Conservation (phyloP, 345 rosid species). For the Rhizophora apiculata region DNA sequence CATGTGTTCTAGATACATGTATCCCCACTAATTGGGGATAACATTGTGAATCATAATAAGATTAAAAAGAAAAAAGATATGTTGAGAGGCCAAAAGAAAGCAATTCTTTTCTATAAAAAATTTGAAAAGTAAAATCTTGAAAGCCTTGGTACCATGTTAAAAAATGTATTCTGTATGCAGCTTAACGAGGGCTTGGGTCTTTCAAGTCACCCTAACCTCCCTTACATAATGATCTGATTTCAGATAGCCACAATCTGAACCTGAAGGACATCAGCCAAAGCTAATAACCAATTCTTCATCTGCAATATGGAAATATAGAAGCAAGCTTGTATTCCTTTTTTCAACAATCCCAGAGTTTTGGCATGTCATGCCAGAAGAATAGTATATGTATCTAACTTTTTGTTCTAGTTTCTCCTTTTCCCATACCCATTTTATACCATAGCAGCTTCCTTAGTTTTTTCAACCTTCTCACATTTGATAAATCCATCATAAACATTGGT, state of each 20-base stretch:
- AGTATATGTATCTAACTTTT: conserved; percentile 5
- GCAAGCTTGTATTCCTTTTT: conserved; percentile 5
- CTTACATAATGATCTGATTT: not conserved
- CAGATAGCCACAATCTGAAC: conserved; percentile 5
- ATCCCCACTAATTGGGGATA: too few relatives aligned
- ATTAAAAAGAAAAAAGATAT: too few relatives aligned
- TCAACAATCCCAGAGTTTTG: conserved; percentile 13
- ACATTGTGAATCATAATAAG: too few relatives aligned
- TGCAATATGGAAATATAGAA: conserved; percentile 17
- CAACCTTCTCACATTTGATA: conserved; percentile 36
- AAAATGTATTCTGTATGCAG: not conserved
- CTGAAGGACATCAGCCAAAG: not conserved
- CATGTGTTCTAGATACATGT: too few relatives aligned
- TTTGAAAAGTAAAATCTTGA: too few relatives aligned
- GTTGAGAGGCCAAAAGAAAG: too few relatives aligned
- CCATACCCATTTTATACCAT: conserved; percentile 23
- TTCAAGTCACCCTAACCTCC: not conserved
- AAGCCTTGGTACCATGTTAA: too few relatives aligned
- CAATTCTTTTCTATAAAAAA: too few relatives aligned
- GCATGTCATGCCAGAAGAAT: conserved; percentile 25
- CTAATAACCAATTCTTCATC: conserved; percentile 10
- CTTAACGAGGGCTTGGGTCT: not conserved
- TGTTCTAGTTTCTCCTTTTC: not conserved
- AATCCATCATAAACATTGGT: conserved; percentile 65
- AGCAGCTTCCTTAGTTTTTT: conserved; percentile 43